Percentiles rank a stretch among this genome's conserved stretches.
Conservation (phyloP, 768 basidiomycete species). For the Nidularia sp. region DNA sequence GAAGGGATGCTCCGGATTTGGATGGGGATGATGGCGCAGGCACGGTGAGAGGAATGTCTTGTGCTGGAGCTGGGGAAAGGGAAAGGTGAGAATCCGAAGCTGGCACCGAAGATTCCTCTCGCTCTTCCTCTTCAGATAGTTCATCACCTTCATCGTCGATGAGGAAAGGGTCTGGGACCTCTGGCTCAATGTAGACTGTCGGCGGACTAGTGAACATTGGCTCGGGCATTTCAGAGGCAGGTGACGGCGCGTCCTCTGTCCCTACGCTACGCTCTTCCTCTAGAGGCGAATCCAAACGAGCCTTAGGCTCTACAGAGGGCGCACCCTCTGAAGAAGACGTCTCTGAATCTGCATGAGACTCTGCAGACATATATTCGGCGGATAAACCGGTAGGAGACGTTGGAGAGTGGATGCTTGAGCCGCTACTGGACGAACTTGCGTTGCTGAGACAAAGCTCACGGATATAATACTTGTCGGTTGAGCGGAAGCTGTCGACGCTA, state of each 20-base stretch:
- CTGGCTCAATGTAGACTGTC: constrained; percentile 32
- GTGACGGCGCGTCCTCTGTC: constrained; percentile 3
- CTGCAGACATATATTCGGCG: neutral
- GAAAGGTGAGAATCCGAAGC: constrained; percentile 27
- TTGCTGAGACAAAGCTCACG: neutral
- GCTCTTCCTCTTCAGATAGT: constrained; percentile 35
- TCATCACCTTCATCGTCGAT: constrained; percentile 51
- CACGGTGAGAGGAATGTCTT: constrained; percentile 40
- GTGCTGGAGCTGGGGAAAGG: constrained; percentile 28
- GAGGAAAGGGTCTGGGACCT: constrained; percentile 59
- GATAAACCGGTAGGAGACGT: neutral
- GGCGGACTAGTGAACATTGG: constrained; percentile 22
- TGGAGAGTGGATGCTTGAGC: neutral
- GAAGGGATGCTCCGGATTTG: constrained; percentile 3
- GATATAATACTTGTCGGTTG: neutral
- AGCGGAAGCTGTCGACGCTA: constrained; percentile 8
- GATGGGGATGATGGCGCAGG: constrained; percentile 13
- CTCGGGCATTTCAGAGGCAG: constrained; percentile 6
- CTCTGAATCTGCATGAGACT: neutral
- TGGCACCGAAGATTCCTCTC: constrained; percentile 16
- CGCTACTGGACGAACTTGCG: neutral
- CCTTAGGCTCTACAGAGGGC: neutral
- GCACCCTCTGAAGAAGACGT: neutral
- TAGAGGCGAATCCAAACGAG: no score
- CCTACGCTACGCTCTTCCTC: no score